Conservation (phyloP, 192 early-diverging fungal genomes). For the Lobosporangium transversale region DNA sequence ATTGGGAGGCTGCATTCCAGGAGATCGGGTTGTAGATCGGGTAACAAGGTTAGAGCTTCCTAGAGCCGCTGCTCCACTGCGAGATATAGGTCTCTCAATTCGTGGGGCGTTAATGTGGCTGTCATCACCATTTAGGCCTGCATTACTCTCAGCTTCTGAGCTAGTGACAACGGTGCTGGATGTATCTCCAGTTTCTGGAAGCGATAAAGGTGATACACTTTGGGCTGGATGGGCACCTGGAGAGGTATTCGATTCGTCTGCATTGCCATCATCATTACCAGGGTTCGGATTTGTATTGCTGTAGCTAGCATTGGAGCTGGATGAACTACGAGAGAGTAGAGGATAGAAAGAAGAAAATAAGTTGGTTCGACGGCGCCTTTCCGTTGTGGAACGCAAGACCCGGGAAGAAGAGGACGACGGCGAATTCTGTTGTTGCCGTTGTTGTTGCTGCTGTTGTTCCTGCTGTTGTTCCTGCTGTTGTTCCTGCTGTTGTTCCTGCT, state of each 20-base stretch:
- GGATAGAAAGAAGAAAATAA: conserved; percentile 50
- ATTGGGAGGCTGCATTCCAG: not conserved
- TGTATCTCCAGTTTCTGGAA: too few species aligned
- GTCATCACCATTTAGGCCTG: not conserved
- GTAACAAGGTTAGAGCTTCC: not conserved
- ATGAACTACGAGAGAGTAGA: conserved; percentile 29
- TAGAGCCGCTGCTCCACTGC: not conserved
- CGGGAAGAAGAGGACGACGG: conserved; percentile 23
- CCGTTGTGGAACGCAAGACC: conserved; percentile 31
- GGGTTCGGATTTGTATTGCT: too few species aligned
- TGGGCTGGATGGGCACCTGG: too few species aligned
- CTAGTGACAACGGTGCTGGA: too few species aligned
- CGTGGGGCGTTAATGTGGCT: not conserved
- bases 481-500: conserved; percentile 7
- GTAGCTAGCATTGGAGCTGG: conserved; percentile 5
- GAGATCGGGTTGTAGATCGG: conserved; percentile 17
- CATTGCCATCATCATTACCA: not conserved
- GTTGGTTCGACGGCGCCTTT: conserved; percentile 39
- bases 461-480: conserved; percentile 5
- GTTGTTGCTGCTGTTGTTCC: conserved; percentile 15
- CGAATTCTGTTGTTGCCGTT: conserved; percentile 10
- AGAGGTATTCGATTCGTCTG: too few species aligned
- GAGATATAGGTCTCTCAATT: conserved; percentile 21
- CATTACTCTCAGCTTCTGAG: too few species aligned
- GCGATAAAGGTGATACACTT: too few species aligned